Conservation (phyloP, 768 basidiomycete species). For the Chalciporus chontae region DNA sequence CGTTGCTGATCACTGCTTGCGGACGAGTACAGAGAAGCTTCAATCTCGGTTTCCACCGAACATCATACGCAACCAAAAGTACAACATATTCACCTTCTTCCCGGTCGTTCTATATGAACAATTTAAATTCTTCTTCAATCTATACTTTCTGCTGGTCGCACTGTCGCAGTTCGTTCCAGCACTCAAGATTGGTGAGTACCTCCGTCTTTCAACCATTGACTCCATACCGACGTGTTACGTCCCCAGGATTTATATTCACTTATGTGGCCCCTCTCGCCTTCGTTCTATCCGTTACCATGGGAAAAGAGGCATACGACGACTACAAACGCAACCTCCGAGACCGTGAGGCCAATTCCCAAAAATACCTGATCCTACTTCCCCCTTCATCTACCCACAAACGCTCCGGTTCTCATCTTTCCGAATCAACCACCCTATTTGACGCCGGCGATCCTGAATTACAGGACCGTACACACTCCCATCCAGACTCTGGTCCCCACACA, state of each 20-base stretch:
- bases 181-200: slow-evolving; percentile 80
- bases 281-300: slow-evolving; percentile 92
- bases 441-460: slow-evolving; percentile 20
- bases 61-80: slow-evolving; percentile 96
- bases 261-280: slow-evolving; percentile 97
- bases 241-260: slow-evolving; percentile 84
- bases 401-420: slow-evolving; percentile 9
- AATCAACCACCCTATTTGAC: slow-evolving; percentile 18
- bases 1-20: slow-evolving; percentile 2
- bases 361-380: slow-evolving; percentile 78
- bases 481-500: slow-evolving; percentile 48
- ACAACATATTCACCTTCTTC: slow-evolving; percentile 94
- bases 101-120: slow-evolving; percentile 98
- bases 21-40: slow-evolving; percentile 52
- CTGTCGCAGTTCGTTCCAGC: slow-evolving; percentile 95
- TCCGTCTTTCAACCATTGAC: background rate
- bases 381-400: slow-evolving; percentile 34
- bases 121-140: slow-evolving; percentile 99
- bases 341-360: slow-evolving; percentile 90
- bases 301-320: slow-evolving; percentile 98
- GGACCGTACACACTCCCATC: slow-evolving; percentile 10
- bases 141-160: slow-evolving; percentile 96
- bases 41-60: slow-evolving; percentile 79
- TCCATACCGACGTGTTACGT: background rate
- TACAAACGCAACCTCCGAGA: slow-evolving; percentile 92